A percentile compares a stretch with the other conserved stretches of the same genome.
Conservation (phyloP, 208 protist species). For the Trypanosoma lewisi region DNA sequence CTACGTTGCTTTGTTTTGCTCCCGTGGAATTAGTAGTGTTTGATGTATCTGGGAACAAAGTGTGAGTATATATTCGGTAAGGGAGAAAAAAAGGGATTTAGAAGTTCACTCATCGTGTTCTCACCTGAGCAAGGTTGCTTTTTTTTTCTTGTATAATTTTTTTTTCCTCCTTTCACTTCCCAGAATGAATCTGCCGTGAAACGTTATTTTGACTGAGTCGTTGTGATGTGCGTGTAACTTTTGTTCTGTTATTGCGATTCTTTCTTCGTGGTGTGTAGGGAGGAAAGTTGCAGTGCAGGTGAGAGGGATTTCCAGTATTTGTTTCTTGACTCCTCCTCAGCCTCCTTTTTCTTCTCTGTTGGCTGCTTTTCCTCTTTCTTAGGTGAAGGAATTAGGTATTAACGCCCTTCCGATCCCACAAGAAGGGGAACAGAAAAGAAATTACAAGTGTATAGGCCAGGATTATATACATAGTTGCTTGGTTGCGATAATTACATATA, state of each 20-base stretch:
- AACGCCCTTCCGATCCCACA: too few species aligned
- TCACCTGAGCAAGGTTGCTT: neutral
- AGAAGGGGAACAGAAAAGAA: neutral
- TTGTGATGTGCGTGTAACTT: neutral
- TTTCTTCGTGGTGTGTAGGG: neutral
- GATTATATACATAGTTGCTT: too few species aligned
- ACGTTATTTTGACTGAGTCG: neutral
- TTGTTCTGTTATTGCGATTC: slow-evolving; percentile 14
- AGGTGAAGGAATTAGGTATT: too few species aligned
- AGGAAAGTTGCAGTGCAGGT: too few species aligned
- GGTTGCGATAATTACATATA: neutral
- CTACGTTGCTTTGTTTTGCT: neutral
- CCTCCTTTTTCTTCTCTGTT: slow-evolving; percentile 16
- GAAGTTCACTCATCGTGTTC: too few species aligned
- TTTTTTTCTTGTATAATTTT: neutral
- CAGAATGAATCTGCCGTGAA: too few species aligned
- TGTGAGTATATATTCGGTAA: neutral
- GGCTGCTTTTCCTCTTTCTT: slow-evolving; percentile 21
- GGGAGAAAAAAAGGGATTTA: too few species aligned
- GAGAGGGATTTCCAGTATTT: too few species aligned
- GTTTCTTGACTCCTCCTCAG: slow-evolving; percentile 9
- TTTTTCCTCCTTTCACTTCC: too few species aligned
- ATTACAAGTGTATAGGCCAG: neutral
- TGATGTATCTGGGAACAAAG: too few species aligned
- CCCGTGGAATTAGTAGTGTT: neutral